Evolutionary conservation across 495 filamentous ascomycete genomes (phyloP), one percentile per base, ranked within the genome.

Genomic region (Aspergillus sclerotioniger): DNA sequence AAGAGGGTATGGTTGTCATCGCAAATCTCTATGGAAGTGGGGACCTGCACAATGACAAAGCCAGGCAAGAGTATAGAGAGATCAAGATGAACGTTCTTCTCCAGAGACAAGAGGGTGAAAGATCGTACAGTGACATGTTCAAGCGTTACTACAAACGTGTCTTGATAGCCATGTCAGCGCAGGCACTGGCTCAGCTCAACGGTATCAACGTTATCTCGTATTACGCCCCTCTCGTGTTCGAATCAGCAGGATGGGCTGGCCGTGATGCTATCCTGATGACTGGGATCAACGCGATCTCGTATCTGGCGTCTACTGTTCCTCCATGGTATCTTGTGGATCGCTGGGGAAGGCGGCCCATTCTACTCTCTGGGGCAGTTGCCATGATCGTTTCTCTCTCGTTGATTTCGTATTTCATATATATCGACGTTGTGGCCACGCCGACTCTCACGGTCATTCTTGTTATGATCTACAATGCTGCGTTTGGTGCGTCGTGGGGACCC

Each of bases 201-300:
- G 94, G 94, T 46, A 98, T 98, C 73, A 98, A 98, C 75, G 95
- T 98, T 62, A 98, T 98, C 54, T 98, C 94, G 16, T 98, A 98
- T 76, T 98, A 98, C 63, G 93, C 95, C 0, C 95, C 95, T 3
- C 82, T 93, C 21, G 94, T 98, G 25, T 98, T 98, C 66, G 93
- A 97, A 72, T 90, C 90, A 25, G 94, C 95, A 32, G 92, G 94
- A 16, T 98, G 94, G 95, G 66, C 79, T 39, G 94, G 94, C 43
- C 90, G 92, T 31, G 80, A 88, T 51, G 95, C 94, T 17, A 91
- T 98, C 60, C 80, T 97, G 54, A 98, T 98, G 95, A 96, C 95
- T 10, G 95, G 95, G 48, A 90, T 98, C 72, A 98, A 98, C 71
- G 92, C 84, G 25, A 84, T 98, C 59, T 89, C 90, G 1, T 98